Percentiles rank a stretch among this genome's conserved stretches.
Evolutionary conservation across 2,329 filamentous ascomycete species (phyloP).

Genomic region (Talaromyces funiculosus): DNA sequence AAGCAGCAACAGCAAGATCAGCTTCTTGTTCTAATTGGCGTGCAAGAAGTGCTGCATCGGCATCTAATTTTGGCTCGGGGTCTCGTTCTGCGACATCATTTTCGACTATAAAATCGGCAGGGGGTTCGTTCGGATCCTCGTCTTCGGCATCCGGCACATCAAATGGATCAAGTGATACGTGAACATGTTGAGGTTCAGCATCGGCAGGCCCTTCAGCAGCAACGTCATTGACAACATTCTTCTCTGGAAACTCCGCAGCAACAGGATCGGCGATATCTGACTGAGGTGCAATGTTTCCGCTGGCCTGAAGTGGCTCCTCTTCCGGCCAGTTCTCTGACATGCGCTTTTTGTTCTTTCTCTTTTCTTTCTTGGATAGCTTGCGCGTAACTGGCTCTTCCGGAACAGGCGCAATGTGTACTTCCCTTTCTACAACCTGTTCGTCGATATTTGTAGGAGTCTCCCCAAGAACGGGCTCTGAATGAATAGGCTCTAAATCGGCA

Average conservation of each 20-base stretch:
- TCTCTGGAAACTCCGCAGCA: background rate
- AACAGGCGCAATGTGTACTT: background rate
- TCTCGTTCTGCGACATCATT: background rate
- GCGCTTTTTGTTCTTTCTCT: conserved; percentile 13
- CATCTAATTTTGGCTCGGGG: background rate
- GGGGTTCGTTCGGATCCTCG: background rate
- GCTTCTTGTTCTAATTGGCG: conserved; percentile 14
- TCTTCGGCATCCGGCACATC: conserved; percentile 7
- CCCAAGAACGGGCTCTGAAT: background rate
- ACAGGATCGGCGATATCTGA: background rate
- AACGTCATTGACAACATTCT: background rate
- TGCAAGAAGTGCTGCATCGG: conserved; percentile 6
- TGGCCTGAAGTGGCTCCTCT: background rate
- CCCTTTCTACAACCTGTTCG: background rate
- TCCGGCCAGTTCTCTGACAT: background rate
- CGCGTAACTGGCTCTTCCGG: conserved; percentile 4
- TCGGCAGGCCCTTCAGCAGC: background rate
- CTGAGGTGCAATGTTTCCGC: background rate
- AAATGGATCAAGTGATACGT: conserved; percentile 16
- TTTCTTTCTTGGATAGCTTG: conserved; percentile 13
- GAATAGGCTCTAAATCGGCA: background rate
- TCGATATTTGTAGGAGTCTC: background rate
- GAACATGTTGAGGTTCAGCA: background rate
- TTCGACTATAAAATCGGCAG: background rate
- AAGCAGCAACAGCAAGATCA: conserved; percentile 14